Percentiles rank a stretch among this genome's conserved stretches.
Evolutionary conservation across 2,329 filamentous ascomycete genomes (phyloP).

Genomic region (Xylaria sp.): DNA sequence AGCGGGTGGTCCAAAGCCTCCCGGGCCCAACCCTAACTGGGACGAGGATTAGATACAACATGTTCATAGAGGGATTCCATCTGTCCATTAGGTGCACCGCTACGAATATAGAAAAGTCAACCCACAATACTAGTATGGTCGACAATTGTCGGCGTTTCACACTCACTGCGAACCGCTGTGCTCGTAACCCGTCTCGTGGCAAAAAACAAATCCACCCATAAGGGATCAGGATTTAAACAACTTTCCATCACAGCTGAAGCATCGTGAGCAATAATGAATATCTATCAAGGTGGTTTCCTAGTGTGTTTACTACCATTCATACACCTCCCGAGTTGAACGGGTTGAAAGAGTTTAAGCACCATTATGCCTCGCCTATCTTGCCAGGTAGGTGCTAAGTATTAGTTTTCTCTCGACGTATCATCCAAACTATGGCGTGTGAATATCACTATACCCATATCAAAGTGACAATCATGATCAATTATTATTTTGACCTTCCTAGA

Average conservation of each 20-base stretch:
- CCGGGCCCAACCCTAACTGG: constrained; percentile 87
- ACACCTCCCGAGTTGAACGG: background rate
- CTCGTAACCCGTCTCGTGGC: background rate
- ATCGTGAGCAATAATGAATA: background rate
- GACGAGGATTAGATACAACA: constrained; percentile 65
- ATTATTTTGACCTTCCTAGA: background rate
- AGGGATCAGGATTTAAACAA: background rate
- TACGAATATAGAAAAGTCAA: constrained; percentile 34
- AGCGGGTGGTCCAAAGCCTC: constrained; percentile 96
- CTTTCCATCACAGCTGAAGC: background rate
- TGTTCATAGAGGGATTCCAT: constrained; percentile 29
- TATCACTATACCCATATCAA: background rate
- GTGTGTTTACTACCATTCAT: background rate
- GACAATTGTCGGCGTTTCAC: background rate
- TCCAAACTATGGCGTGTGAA: background rate
- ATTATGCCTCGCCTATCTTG: background rate
- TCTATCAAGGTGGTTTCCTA: background rate
- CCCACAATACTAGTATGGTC: constrained; percentile 35
- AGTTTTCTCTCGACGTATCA: too few relatives aligned
- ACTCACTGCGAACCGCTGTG: background rate
- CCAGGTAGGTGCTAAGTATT: background rate
- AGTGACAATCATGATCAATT: background rate
- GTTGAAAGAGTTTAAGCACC: background rate
- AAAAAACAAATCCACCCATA: background rate
- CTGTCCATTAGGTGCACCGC: constrained; percentile 22